phyloP scores from a whole-genome alignment of 1,284 basidiomycete genomes.

The Pseudozyma sp. region DNA sequence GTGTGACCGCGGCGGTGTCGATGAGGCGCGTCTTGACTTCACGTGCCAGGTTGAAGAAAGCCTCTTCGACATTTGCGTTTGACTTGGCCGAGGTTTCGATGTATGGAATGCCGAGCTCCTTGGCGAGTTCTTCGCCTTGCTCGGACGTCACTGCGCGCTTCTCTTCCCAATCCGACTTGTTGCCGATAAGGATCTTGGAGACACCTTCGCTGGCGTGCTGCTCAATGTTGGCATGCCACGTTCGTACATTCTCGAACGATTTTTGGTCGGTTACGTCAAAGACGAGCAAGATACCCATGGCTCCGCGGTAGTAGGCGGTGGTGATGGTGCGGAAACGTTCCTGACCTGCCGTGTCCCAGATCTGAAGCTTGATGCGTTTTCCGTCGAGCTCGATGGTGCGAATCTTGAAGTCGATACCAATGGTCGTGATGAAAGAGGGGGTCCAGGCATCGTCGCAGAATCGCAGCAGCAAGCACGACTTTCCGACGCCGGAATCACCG shows the following conservation, averaged over 20 bases:
- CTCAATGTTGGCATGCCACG: conserved; percentile 98
- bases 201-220: conserved; percentile 98
- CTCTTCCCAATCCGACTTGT: conserved; percentile 99
- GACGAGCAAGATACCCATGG: conserved; percentile 98
- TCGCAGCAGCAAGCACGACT: conserved; percentile 95
- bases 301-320: conserved; percentile 99
- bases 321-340: conserved; percentile 99
- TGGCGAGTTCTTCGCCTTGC: conserved; percentile 78
- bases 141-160: conserved; percentile 91
- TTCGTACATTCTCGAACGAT: conserved; percentile 98
- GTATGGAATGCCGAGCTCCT: conserved; percentile 91
- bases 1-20: conserved; percentile 72
- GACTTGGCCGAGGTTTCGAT: conserved; percentile 98
- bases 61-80: conserved; percentile 97
- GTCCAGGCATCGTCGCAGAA: conserved; percentile 99
- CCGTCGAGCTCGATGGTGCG: conserved; percentile 96
- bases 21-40: conserved; percentile 86
- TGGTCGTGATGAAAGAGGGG: conserved; percentile 98
- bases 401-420: conserved; percentile 78
- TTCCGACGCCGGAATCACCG: conserved; percentile 76
- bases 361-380: conserved; percentile 95
- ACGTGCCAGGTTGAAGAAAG: conserved; percentile 95
- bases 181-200: conserved; percentile 98
- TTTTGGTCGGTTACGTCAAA: conserved; percentile 99
- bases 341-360: conserved; percentile 99